These are phyloP conservation scores for Waltiozyma solani DNA, from an alignment of 1,139 yeast species.

Conservation along the genomic window DNA sequence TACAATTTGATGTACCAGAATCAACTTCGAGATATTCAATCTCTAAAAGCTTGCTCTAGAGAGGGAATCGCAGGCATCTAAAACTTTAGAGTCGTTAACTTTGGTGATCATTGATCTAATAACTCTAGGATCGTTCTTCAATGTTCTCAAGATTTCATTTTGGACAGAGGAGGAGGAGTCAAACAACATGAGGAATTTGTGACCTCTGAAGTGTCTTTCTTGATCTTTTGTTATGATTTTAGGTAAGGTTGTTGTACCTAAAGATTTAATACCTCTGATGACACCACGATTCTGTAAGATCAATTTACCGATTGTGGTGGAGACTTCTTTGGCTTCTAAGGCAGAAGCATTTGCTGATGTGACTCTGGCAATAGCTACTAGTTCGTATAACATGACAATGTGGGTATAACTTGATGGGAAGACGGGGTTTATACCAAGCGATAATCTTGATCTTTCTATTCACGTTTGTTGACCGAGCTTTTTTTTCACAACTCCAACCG, in stretches of 20 bases:
- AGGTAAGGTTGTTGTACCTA: constrained; percentile 76
- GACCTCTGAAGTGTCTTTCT: constrained; percentile 85
- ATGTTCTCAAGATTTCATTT: constrained; percentile 69
- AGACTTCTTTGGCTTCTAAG: constrained; percentile 60
- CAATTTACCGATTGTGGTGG: constrained; percentile 74
- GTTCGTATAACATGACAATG: constrained; percentile 68
- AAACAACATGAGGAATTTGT: constrained; percentile 76
- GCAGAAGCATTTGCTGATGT: constrained; percentile 44
- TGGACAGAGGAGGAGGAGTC: constrained; percentile 84
- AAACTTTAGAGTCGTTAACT: constrained; percentile 42
- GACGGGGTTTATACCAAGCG: too few species aligned
- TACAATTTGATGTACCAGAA: background rate
- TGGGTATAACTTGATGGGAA: too few species aligned
- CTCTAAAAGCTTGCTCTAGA: constrained; percentile 23
- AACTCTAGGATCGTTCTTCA: constrained; percentile 84
- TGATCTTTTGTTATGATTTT: constrained; percentile 77
- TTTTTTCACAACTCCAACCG: too few species aligned
- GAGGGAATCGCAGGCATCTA: constrained; percentile 46
- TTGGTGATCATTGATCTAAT: constrained; percentile 68
- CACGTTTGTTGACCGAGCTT: too few species aligned
- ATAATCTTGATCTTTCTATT: too few species aligned
- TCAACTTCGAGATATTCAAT: background rate
- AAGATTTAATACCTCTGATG: constrained; percentile 67
- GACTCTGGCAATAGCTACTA: constrained; percentile 82
- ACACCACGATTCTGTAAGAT: constrained; percentile 88